Conservation (phyloP, 2,329 filamentous ascomycete species). For the Fusarium siculi region DNA sequence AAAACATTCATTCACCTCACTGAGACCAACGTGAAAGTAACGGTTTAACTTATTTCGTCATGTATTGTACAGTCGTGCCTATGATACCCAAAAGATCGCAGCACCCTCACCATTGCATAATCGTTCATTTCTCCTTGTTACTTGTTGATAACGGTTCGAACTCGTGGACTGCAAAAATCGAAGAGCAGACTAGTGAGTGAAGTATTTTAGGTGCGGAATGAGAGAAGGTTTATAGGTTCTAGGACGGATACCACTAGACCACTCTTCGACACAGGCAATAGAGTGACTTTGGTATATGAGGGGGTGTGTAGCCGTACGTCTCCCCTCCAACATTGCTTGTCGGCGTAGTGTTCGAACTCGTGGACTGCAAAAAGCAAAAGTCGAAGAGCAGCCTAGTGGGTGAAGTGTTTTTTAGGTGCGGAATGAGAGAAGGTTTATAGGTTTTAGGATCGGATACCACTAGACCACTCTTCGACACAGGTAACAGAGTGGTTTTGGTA, state of each 20-base stretch:
- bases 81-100: constrained; percentile 4
- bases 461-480: neutral
- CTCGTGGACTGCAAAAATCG: neutral
- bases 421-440: neutral
- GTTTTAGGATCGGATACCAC: neutral
- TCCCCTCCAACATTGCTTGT: no score
- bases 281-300: neutral
- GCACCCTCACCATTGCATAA: constrained; percentile 11
- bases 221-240: neutral
- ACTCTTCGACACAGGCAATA: neutral
- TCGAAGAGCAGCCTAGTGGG: neutral
- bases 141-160: neutral
- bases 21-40: neutral
- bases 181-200: neutral
- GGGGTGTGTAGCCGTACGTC: constrained; percentile 29
- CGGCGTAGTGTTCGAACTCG: neutral
- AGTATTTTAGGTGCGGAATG: neutral
- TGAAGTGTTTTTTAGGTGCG: neutral
- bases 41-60: constrained; percentile 14
- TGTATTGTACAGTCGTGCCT: constrained; percentile 42
- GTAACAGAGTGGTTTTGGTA: neutral
- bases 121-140: constrained; percentile 32
- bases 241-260: neutral
- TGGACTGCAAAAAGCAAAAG: neutral
- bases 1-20: neutral